Conservation (phyloP, 345 rosid genomes). For the Geranium rotundifolium region DNA sequence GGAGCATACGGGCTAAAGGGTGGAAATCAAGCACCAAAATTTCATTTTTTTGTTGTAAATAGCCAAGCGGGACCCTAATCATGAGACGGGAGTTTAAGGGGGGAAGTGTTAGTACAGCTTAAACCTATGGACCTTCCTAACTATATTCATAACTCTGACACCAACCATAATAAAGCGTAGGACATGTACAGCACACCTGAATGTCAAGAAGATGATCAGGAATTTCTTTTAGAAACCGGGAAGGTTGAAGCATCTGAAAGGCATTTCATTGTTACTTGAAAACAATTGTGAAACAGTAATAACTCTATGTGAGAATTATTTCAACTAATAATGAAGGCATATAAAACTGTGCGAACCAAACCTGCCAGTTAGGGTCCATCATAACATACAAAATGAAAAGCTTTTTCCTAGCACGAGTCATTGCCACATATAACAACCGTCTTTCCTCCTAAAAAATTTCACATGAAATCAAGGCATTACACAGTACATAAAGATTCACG, state of each 20-base stretch:
- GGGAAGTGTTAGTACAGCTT: too few relatives aligned
- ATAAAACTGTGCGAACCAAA: conserved; percentile 17
- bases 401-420: conserved; percentile 89
- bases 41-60: too few relatives aligned
- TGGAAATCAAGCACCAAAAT: too few relatives aligned
- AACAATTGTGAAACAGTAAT: neutral
- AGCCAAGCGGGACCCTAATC: too few relatives aligned
- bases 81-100: too few relatives aligned
- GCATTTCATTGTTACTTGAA: conserved; percentile 14
- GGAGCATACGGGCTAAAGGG: too few relatives aligned
- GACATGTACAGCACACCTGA: conserved; percentile 28
- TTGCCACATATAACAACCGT: conserved; percentile 82
- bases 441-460: conserved; percentile 59
- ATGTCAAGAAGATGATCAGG: conserved; percentile 66
- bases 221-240: conserved; percentile 87
- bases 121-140: too few relatives aligned
- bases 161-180: neutral
- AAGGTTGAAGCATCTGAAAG: conserved; percentile 78
- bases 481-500: too few relatives aligned
- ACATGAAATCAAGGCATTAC: too few relatives aligned
- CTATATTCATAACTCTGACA: too few relatives aligned
- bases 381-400: conserved; percentile 65
- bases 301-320: neutral
- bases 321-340: conserved; percentile 5
- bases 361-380: conserved; percentile 95